phyloP scores from a whole-genome alignment of 1,284 basidiomycete genomes.

The Violaceomyces palustris region DNA sequence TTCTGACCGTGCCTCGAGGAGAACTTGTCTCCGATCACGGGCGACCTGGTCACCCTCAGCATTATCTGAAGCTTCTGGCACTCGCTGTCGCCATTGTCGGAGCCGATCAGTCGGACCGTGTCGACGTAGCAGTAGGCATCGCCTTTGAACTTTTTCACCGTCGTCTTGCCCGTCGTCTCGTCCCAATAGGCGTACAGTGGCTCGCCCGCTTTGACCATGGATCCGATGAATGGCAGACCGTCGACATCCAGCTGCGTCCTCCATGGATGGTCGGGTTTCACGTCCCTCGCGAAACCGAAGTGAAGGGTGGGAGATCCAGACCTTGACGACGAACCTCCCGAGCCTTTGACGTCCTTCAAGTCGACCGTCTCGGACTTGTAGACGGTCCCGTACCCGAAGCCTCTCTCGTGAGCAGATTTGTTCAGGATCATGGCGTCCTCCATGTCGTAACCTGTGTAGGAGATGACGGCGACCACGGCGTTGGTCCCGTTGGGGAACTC shows the following conservation, averaged over 20 bases:
- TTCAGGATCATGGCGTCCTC: slow-evolving; percentile 99
- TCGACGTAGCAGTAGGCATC: slow-evolving; percentile 89
- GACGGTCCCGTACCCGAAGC: slow-evolving; percentile 92
- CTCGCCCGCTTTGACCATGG: slow-evolving; percentile 68
- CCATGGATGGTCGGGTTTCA: slow-evolving; percentile 24
- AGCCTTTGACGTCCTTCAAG: slow-evolving; percentile 71
- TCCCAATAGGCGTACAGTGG: slow-evolving; percentile 73
- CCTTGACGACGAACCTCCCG: slow-evolving; percentile 49
- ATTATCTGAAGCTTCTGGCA: slow-evolving; percentile 92
- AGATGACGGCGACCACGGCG: slow-evolving; percentile 97
- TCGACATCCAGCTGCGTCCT: slow-evolving; percentile 70
- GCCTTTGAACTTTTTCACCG: slow-evolving; percentile 91
- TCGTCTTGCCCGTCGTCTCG: slow-evolving; percentile 76
- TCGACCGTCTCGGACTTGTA: slow-evolving; percentile 94
- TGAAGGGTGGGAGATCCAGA: slow-evolving; percentile 59
- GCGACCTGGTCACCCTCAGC: slow-evolving; percentile 84
- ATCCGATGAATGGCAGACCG: slow-evolving; percentile 77
- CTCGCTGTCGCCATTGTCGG: slow-evolving; percentile 78
- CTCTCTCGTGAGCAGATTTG: slow-evolving; percentile 96
- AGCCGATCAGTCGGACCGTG: slow-evolving; percentile 82
- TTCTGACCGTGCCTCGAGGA: slow-evolving; percentile 98
- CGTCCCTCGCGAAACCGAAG: slow-evolving; percentile 71
- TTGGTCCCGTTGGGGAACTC: slow-evolving; percentile 97
- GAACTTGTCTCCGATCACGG: slow-evolving; percentile 99
- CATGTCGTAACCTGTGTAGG: slow-evolving; percentile 99